A percentile compares a stretch with the other conserved stretches of the same genome.
phyloP scores from a whole-genome alignment of 306 rosid genomes.

The Inga oerstediana region DNA sequence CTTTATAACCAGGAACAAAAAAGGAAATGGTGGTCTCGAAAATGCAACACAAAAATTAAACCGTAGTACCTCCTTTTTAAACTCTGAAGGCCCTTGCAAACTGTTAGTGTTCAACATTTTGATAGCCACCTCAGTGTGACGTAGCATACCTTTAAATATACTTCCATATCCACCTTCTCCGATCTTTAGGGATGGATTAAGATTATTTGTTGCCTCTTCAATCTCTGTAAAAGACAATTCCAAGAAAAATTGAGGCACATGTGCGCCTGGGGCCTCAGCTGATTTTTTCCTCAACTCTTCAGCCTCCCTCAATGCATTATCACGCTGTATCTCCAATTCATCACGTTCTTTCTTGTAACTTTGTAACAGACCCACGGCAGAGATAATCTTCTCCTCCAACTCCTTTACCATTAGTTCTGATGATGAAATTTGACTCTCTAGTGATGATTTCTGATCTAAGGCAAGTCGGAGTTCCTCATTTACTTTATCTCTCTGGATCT shows the following conservation, averaged over 20 bases:
- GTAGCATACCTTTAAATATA: constrained; percentile 66
- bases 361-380: constrained; percentile 53
- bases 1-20: background rate
- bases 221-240: constrained; percentile 70
- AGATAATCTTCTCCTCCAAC: constrained; percentile 58
- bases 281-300: constrained; percentile 64
- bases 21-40: background rate
- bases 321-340: constrained; percentile 59
- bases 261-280: constrained; percentile 53
- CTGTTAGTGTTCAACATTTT: constrained; percentile 59
- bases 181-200: constrained; percentile 62
- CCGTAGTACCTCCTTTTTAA: constrained; percentile 79
- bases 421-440: constrained; percentile 61
- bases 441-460: constrained; percentile 46
- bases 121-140: constrained; percentile 83
- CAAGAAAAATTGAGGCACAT: constrained; percentile 52
- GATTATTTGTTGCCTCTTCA: constrained; percentile 65
- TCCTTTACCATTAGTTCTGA: constrained; percentile 48
- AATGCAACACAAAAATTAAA: constrained; percentile 19
- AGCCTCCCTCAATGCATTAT: constrained; percentile 67
- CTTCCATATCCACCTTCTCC: constrained; percentile 98
- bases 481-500: constrained; percentile 45
- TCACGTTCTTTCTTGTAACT: constrained; percentile 58
- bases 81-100: constrained; percentile 75
- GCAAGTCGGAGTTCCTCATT: constrained; percentile 58